Evolutionary conservation across 139 green algal species (phyloP), one percentile per base, ranked within the genome.

Genomic region (Chlamydomonas sp.): DNA sequence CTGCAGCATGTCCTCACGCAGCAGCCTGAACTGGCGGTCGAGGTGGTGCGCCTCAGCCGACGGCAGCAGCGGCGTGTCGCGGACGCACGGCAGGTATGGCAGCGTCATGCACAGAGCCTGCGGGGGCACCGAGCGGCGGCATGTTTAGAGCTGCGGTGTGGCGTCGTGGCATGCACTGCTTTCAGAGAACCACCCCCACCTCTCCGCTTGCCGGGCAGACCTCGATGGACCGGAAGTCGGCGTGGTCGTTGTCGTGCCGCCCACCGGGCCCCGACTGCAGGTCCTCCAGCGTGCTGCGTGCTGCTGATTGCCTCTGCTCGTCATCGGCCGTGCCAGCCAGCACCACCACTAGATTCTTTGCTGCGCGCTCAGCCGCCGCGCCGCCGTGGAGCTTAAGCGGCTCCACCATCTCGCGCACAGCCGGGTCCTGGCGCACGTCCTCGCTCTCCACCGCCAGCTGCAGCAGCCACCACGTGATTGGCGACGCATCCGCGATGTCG

Each of bases 21-120:
- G 71, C 58, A 86, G 71, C 22, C 80, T 61, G 71, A 86, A 86
- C 36, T 81, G 73, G 3, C 73, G 57, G 73, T 86, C 80, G 47
- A 86, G 72, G 34, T 80, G 61, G 0, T 36, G 57, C 1, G 75
- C 75, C 48, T 85, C 75, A 58, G 58, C 65, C n/a, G 63, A 62
- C 10, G 59, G 4, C 0, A 63, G 35, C 60, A 35, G 31, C 31
- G 26, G 22, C 24, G 70, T 3, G 5, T 63, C 47, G 0, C n/a
- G 8, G 3, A 5, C 37, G 10, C 54, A 36, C 0, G 78, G 71
- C 34, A 84, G 69, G 65, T 66, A 79, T 5, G 74, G 73, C 0
- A 38, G 35, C 1, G 29, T 24, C 0, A 20, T 0, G 57, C 69
- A 72, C 22, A 81, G 71, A 24, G 77, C 77, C 69, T 83, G 65